Evolutionary conservation across 352 stramenopile species (phyloP), one percentile per base, ranked within the genome.

Genomic region (Discostella stelligera): DNA sequence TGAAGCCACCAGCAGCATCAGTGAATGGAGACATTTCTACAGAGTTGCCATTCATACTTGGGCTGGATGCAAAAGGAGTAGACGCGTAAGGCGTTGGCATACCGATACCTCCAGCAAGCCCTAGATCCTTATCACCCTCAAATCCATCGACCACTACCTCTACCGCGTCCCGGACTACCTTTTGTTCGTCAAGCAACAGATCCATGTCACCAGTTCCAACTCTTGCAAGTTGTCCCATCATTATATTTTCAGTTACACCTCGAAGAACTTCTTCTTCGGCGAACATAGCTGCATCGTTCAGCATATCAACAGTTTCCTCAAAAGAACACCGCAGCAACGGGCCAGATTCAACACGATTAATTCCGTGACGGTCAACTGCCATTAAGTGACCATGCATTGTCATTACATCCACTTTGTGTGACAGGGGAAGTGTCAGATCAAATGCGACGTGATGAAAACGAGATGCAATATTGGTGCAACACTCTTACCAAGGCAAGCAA

Each of bases 281-380:
- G 84, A 98, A 99, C 71, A 98, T 94, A 20, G 97, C 97, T 53
- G 97, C 96, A 83, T 99, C 96, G 94, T 99, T 99, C 21, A 99
- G 89, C 89, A 99, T 98, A 80, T 99, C 97, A 30, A 99, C 96
- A 10, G 97, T 99, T 89, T 99, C 97, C 89, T 99, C 97, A 80
- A 99, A 99, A 39, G 96, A 99, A 78, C 95, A 97, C 41, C 96
- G 94, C 41, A 99, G 92, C 25, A 99, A 88, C n/a, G 97, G 97
- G 18, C 97, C 97, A 71, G 95, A 98, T 80, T 99, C 97, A 68
- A 98, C 96, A 60, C 97, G 95, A 84, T 99, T 99, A 79, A 99
- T 99, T 62, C 97, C 97, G 79, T 99, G 97, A 77, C 97, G 94
- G 66, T 97, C 98, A 71, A 99, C 98, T 49, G 97, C 96, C 90